phyloP scores from a whole-genome alignment of 352 stramenopile genomes.

The Phytophthora constricta region DNA sequence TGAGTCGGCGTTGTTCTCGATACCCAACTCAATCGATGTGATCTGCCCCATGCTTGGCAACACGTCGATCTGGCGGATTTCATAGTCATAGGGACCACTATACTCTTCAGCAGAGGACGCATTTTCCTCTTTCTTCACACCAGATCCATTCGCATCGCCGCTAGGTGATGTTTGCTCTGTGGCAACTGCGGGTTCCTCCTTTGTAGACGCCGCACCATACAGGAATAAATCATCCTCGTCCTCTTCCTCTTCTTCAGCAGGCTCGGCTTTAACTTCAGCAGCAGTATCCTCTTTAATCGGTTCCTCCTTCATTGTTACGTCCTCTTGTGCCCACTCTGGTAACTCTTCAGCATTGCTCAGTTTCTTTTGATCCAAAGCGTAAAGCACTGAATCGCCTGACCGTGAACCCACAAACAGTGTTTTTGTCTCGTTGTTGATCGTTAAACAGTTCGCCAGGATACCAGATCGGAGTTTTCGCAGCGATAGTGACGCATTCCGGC shows the following conservation, averaged over 20 bases:
- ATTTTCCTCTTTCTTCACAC: conserved; percentile 27
- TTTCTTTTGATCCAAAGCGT: conserved; percentile 56
- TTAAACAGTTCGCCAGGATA: conserved; percentile 63
- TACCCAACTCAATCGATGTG: conserved; percentile 80
- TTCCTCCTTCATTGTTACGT: conserved; percentile 37
- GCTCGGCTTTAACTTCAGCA: conserved; percentile 24
- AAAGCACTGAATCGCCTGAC: conserved; percentile 80
- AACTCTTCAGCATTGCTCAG: conserved; percentile 26
- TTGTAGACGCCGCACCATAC: conserved; percentile 55
- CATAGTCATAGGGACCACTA: conserved; percentile 50
- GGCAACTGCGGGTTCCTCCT: conserved; percentile 28
- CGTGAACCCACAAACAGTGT: conserved; percentile 85
- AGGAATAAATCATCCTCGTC: conserved; percentile 83
- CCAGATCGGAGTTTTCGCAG: conserved; percentile 61
- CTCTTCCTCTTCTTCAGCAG: conserved; percentile 48
- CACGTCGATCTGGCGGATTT: conserved; percentile 68
- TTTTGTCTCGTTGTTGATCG: conserved; percentile 62
- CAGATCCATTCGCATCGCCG: conserved; percentile 14
- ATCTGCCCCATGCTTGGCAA: conserved; percentile 82
- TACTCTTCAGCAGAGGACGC: conserved; percentile 12
- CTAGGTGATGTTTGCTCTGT: background rate
- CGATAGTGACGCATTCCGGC: conserved; percentile 48
- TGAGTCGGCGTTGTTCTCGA: conserved; percentile 78
- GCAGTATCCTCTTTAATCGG: conserved; percentile 16
- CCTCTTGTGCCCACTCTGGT: conserved; percentile 29